Percentiles rank a stretch among this genome's conserved stretches.
These are phyloP conservation scores for Gorgonomyces haynaldii DNA, from an alignment of 192 early-diverging fungal genomes.

Conservation along the genomic window DNA sequence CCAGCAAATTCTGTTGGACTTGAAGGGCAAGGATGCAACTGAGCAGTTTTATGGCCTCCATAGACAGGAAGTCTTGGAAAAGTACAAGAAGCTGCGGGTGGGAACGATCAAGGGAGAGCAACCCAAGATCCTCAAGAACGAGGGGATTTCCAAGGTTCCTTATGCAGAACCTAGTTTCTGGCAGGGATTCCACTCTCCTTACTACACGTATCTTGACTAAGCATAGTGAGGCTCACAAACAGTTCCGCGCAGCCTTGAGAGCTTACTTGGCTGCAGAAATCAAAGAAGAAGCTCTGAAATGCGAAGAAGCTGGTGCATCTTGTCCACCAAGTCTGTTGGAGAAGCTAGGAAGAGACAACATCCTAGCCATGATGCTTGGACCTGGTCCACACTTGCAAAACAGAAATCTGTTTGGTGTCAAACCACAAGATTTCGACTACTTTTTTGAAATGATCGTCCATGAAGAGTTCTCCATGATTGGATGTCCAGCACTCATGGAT, in stretches of 20 bases:
- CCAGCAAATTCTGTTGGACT: slow-evolving; percentile 6
- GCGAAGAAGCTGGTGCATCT: neutral
- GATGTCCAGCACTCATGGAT: slow-evolving; percentile 6
- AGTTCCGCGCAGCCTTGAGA: slow-evolving; percentile 8
- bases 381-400: slow-evolving; percentile 6
- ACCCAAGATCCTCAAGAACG: slow-evolving; percentile 7
- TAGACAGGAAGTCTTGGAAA: slow-evolving; percentile 14
- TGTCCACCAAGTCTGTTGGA: slow-evolving; percentile 3
- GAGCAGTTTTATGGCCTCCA: slow-evolving; percentile 18
- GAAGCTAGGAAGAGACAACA: slow-evolving; percentile 7
- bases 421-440: slow-evolving; percentile 13
- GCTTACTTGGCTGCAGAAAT: slow-evolving; percentile 7
- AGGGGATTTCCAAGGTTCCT: slow-evolving; percentile 8
- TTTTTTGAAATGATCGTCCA: slow-evolving; percentile 12
- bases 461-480: slow-evolving; percentile 4
- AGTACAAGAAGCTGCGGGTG: slow-evolving; percentile 12
- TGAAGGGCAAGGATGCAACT: slow-evolving; percentile 10
- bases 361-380: slow-evolving; percentile 5
- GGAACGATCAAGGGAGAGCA: slow-evolving; percentile 5
- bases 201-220: slow-evolving; percentile 8
- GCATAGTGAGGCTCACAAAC: slow-evolving; percentile 11
- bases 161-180: slow-evolving; percentile 8
- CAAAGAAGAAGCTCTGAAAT: neutral
- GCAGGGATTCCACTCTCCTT: slow-evolving; percentile 17
- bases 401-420: slow-evolving; percentile 1